These are phyloP conservation scores for Parietaria judaica DNA, from an alignment of 306 rosid species.

Conservation along the genomic window DNA sequence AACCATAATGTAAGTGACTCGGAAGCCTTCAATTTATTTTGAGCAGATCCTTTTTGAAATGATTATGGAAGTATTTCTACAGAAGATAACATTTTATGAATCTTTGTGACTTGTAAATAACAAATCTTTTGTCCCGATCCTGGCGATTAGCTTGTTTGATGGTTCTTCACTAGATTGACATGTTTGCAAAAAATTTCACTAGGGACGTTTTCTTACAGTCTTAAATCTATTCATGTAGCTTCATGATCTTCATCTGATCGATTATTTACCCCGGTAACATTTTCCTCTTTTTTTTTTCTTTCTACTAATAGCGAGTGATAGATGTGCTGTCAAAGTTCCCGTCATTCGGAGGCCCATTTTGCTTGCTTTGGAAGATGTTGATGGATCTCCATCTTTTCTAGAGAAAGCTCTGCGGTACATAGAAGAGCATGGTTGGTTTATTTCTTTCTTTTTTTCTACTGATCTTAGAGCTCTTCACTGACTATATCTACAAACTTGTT, in stretches of 20 bases:
- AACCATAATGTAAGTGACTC: not conserved
- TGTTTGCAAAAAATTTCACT: not conserved
- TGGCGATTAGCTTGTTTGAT: slow-evolving; percentile 1
- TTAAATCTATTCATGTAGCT: not conserved
- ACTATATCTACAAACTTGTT: not conserved
- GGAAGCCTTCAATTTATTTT: slow-evolving; percentile 1
- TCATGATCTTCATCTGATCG: not conserved
- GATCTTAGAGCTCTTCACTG: not conserved
- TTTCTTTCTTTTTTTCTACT: slow-evolving; percentile 1
- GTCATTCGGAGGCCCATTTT: slow-evolving; percentile 81
- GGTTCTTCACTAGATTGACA: not conserved
- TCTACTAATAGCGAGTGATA: slow-evolving; percentile 48
- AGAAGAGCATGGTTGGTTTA: slow-evolving; percentile 67
- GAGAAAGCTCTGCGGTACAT: slow-evolving; percentile 84
- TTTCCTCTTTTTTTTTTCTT: slow-evolving; percentile 23
- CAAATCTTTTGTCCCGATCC: not conserved
- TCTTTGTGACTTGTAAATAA: not conserved
- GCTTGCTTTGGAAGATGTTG: slow-evolving; percentile 91
- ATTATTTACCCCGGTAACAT: slow-evolving; percentile 13
- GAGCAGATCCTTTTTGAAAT: not conserved
- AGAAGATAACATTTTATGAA: not conserved
- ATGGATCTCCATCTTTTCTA: slow-evolving; percentile 89
- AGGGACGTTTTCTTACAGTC: slow-evolving; percentile 11
- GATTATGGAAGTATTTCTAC: not conserved
- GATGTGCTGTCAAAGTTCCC: slow-evolving; percentile 44